Base-by-base conservation (phyloP, 495 filamentous ascomycete species). In the Daldinia decipiens region DNA sequence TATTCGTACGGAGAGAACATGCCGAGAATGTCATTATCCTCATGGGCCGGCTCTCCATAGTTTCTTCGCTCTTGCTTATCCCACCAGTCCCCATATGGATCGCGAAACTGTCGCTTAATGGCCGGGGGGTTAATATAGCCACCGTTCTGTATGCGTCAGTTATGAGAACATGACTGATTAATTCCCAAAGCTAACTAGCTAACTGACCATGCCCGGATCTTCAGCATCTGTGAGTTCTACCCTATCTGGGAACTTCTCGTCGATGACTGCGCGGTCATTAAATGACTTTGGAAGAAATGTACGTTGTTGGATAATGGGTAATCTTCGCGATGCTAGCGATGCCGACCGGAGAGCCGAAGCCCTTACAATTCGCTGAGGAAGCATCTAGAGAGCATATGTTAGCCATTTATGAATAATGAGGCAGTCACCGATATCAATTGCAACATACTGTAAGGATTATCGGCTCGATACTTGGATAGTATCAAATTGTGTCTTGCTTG, bases 41-140 rank as follows among this genome's bases (percentile, higher is more conserved):
- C 96, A 79, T 99, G 95, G 29, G 97, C 88, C 4, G 94, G 91
- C 80, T 99, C 96, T 74, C 93, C 93, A 73, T 90, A 99, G 84
- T 98, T 97, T 64, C 94, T 89, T 73, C 94, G 91, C 79, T 97
- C 95, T 77, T 98, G 94, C 84, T 93, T 91, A 80, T 98, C 94
- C 95, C 95, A 98, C 93, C 94, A 98, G 78, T 93, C 91, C 73
- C 81, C 95, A 77, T 98, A 87, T 38, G 96, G 96, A 78, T 98
- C 96, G 78, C 96, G 92, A 81, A 91, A 89, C 77, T 91, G 87
- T 69, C 94, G 92, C 83, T 95, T 97, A 75, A 92, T 81, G 38
- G 82, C 83, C 11, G 90, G 90, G 63, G 95, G 95, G 81, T 97
- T 97, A 77, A 92, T 83, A 81, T 97, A 99, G 81, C 91, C 90